A percentile compares a stretch with the other conserved stretches of the same genome.
phyloP scores from a whole-genome alignment of 2,329 filamentous ascomycete genomes.

The Plectosphaerella plurivora region DNA sequence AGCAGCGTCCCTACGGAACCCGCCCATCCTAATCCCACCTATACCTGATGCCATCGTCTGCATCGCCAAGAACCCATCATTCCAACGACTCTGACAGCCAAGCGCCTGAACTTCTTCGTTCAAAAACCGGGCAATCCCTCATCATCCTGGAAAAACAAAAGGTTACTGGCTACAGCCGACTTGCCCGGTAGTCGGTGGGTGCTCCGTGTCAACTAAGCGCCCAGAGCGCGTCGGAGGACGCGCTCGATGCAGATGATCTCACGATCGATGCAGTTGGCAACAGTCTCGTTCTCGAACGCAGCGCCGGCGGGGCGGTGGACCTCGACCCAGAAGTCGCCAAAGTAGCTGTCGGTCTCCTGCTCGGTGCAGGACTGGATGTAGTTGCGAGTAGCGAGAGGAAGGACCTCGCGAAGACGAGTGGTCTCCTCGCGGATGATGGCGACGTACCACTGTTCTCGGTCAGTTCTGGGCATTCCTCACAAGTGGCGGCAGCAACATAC shows the following conservation, averaged over 20 bases:
- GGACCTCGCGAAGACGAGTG: conserved; percentile 29
- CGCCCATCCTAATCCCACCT: too few relatives aligned
- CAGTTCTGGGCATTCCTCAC: conserved; percentile 5
- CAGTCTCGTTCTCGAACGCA: conserved; percentile 42
- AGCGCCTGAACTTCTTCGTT: too few relatives aligned
- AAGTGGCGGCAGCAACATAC: conserved; percentile 29
- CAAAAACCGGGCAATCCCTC: too few relatives aligned
- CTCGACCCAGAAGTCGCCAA: conserved; percentile 50
- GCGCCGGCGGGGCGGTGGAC: conserved; percentile 32
- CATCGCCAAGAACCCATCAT: too few relatives aligned
- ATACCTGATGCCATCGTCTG: too few relatives aligned
- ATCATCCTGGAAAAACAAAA: too few relatives aligned
- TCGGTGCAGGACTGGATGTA: conserved; percentile 34
- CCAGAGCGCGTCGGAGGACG: conserved; percentile 41
- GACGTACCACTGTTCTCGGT: conserved; percentile 48
- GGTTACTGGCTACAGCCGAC: neutral
- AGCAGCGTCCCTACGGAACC: too few relatives aligned
- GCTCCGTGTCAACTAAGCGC: neutral
- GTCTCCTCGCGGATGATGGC: conserved; percentile 50
- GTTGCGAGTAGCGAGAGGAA: conserved; percentile 24
- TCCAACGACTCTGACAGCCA: too few relatives aligned
- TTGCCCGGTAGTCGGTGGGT: conserved; percentile 2
- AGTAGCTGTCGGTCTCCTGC: conserved; percentile 36
- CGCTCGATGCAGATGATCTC: conserved; percentile 48
- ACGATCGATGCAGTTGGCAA: conserved; percentile 36